Evolutionary conservation across 2,329 filamentous ascomycete species (phyloP), one percentile per base, ranked within the genome.

Genomic region (Reticulascus tulasneorum): DNA sequence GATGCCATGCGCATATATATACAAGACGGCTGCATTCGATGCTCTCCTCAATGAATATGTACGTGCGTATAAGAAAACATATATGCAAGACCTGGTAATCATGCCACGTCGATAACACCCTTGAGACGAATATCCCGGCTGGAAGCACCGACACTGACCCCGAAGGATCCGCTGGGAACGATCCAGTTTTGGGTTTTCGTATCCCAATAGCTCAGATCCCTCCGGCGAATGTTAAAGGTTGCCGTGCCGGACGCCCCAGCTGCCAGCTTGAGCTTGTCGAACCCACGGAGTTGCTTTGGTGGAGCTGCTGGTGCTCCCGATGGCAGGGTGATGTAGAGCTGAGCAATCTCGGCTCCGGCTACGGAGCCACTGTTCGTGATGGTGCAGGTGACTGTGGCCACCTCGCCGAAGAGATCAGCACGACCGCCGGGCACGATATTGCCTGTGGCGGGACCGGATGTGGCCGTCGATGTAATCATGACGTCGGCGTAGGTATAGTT

Each of bases 201-300:
- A 50, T 80, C 77, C 81, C 81, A 84, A 43, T 81, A 80, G 47
- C 79, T 83, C 38, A 84, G 47, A 53, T 84, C 80, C 44, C 77
- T 71, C 35, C 80, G 68, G 11, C 69, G 79, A 32, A 84, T 46
- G 1, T 64, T 60, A 48, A 84, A 69, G 6, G 63, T 66, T 5
- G 82, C 71, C 2, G 57, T 64, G 35, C 50, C 56, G 3, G 53
- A 64, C 47, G 75, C 63, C 0, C 73, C 75, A 1, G 64, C 58
- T 13, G 66, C 56, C 15, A 84, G 55, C 11, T 59, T 52, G 8
- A 82, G 51, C 59, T 84, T 84, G 39, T 81, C 73, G 46, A 85
- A 85, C 5, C 77, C 79, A 18, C 82, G 71, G n/a, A 85, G 64
- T 51, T 84, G 78, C 27, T 71, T 65, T 1, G 73, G 64, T 0